These are phyloP conservation scores for Cicer bijugum DNA, from an alignment of 306 rosid genomes.

Conservation along the genomic window DNA sequence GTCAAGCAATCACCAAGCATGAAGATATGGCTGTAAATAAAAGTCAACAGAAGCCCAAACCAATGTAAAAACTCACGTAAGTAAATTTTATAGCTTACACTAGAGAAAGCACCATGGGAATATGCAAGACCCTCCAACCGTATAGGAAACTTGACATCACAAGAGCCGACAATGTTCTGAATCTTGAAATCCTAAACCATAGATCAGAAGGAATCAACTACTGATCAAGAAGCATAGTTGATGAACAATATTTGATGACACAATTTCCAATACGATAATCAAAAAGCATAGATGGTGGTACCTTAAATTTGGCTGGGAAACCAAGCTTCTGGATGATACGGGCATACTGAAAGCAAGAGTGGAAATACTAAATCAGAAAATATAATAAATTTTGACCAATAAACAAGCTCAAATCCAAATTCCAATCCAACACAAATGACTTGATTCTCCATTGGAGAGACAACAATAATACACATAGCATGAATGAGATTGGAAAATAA, in stretches of 20 bases:
- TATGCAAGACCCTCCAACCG: conserved; percentile 91
- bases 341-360: conserved; percentile 69
- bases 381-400: not conserved
- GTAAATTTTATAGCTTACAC: conserved; percentile 58
- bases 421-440: conserved; percentile 27
- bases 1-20: not conserved
- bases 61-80: not conserved
- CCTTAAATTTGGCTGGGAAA: conserved; percentile 87
- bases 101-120: conserved; percentile 90
- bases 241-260: not conserved
- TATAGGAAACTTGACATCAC: conserved; percentile 93
- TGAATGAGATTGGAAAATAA: not conserved
- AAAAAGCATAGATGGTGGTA: conserved; percentile 31
- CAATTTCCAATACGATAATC: conserved; percentile 6
- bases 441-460: not conserved
- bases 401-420: conserved; percentile 28
- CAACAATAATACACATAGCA: conserved; percentile 22
- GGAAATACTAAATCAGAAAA: conserved; percentile 36
- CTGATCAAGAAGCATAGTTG: not conserved
- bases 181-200: conserved; percentile 69
- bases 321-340: conserved; percentile 92
- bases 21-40: not conserved
- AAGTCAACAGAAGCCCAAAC: not conserved
- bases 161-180: conserved; percentile 91
- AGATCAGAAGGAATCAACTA: conserved; percentile 5